phyloP scores from a whole-genome alignment of 768 basidiomycete species.

The Auricularia heimuer region DNA sequence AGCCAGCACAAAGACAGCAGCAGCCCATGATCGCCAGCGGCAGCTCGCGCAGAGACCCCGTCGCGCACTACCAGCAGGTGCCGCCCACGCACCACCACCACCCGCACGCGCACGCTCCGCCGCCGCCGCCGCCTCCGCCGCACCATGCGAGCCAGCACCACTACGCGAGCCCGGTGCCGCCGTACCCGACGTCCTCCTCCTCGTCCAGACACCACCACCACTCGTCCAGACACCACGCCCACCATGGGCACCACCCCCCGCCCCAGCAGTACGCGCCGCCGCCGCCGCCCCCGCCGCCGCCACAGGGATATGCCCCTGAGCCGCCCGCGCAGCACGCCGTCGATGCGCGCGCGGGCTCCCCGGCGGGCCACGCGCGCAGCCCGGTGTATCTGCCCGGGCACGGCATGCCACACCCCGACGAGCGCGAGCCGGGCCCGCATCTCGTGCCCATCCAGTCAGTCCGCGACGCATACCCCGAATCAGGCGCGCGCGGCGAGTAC shows the following conservation, averaged over 20 bases:
- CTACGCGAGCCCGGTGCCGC: slow-evolving; percentile 4
- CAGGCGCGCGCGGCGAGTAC: background rate
- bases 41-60: background rate
- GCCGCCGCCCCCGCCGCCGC: background rate
- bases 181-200: slow-evolving; percentile 10
- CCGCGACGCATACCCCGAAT: background rate
- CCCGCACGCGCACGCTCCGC: slow-evolving; percentile 19
- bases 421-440: slow-evolving; percentile 2
- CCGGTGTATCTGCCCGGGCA: background rate
- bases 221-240: background rate
- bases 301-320: background rate
- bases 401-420: slow-evolving; percentile 3
- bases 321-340: background rate
- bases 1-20: background rate
- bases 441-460: background rate
- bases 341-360: background rate
- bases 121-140: slow-evolving; percentile 14
- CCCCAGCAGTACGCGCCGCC: background rate
- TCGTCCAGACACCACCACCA: background rate
- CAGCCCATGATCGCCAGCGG: slow-evolving; percentile 1
- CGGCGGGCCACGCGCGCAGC: background rate
- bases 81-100: background rate
- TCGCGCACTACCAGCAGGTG: background rate
- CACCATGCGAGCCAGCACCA: slow-evolving; percentile 2
- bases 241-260: background rate